Percentiles rank a stretch among this genome's conserved stretches.
Evolutionary conservation across 1,284 basidiomycete species (phyloP).

Genomic region (Cutaneotrichosporon sp.): DNA sequence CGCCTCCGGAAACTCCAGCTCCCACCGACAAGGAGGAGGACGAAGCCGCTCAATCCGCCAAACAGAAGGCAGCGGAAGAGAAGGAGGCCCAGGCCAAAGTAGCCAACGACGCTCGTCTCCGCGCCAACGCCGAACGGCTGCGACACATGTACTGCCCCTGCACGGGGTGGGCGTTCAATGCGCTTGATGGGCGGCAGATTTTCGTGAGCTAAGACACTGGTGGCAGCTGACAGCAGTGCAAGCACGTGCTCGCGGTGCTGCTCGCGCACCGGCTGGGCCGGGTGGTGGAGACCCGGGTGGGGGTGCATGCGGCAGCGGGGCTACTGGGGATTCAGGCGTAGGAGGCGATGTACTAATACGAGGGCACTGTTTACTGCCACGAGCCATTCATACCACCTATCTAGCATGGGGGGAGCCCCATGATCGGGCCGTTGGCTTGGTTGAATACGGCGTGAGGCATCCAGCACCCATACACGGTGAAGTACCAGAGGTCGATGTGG

Average conservation of each 20-base stretch:
- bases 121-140: conserved; percentile 1
- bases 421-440: no score
- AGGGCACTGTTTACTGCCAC: not conserved
- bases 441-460: no score
- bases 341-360: not conserved
- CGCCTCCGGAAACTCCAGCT: not conserved
- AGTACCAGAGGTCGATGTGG: no score
- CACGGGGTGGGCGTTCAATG: conserved; percentile 45
- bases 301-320: conserved; percentile 29
- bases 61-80: no score
- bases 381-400: not conserved
- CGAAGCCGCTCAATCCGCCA: not conserved
- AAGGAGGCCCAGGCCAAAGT: not conserved
- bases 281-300: conserved; percentile 32
- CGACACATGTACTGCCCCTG: conserved; percentile 46
- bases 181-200: conserved; percentile 34
- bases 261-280: conserved; percentile 36
- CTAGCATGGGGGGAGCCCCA: no score
- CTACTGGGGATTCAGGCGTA: conserved; percentile 26
- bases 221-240: conserved; percentile 36
- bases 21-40: not conserved
- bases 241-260: conserved; percentile 45
- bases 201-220: conserved; percentile 26
- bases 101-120: not conserved
- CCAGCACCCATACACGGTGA: no score